These are phyloP conservation scores for Rosa persica DNA, from an alignment of 306 rosid genomes.

Conservation along the genomic window DNA sequence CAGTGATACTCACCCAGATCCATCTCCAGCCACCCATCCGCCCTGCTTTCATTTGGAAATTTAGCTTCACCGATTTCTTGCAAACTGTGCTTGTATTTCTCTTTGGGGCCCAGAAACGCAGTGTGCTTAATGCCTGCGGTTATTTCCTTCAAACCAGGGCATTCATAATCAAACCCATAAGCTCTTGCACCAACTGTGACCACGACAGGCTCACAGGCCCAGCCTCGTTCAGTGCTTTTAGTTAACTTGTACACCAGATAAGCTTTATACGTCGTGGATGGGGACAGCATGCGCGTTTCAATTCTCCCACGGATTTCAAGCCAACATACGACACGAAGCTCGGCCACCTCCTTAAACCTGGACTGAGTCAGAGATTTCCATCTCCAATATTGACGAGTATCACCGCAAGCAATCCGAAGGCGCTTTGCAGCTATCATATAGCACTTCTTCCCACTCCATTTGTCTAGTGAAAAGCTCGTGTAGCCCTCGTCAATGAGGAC, in stretches of 20 bases:
- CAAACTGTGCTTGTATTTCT: too few relatives aligned
- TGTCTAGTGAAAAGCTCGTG: constrained; percentile 60
- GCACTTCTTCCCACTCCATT: constrained; percentile 18
- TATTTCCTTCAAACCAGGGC: neutral
- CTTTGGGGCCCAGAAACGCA: neutral
- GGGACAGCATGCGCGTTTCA: constrained; percentile 35
- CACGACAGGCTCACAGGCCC: neutral
- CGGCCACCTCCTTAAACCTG: constrained; percentile 62
- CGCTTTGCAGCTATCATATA: neutral
- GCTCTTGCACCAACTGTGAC: neutral
- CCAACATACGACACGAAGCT: constrained; percentile 51
- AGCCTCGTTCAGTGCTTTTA: constrained; percentile 12
- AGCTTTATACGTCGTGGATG: constrained; percentile 45
- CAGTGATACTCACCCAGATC: neutral
- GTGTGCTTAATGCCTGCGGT: neutral
- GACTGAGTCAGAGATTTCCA: constrained; percentile 39
- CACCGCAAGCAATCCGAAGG: constrained; percentile 52
- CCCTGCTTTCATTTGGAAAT: neutral
- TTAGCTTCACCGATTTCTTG: too few relatives aligned
- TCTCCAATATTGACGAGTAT: constrained; percentile 49
- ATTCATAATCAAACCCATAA: neutral
- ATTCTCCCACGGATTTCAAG: constrained; percentile 60
- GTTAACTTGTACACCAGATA: constrained; percentile 52
- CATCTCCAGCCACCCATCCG: neutral
- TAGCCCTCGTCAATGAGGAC: constrained; percentile 53